These are phyloP conservation scores for Halenospora varia DNA, from an alignment of 495 filamentous ascomycete species.

Conservation along the genomic window DNA sequence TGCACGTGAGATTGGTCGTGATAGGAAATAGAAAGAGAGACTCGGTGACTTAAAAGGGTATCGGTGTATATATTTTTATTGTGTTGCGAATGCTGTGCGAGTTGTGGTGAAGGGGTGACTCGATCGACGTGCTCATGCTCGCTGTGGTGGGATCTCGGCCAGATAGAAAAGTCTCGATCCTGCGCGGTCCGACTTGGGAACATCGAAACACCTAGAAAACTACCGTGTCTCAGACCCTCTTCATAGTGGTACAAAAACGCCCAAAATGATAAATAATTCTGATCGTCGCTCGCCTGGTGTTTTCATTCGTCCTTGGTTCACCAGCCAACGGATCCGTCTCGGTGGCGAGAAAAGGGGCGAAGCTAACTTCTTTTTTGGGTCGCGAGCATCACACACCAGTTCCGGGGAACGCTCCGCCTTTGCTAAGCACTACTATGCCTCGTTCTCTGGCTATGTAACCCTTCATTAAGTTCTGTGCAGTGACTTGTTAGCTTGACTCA, in stretches of 20 bases:
- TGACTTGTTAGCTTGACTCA: slow-evolving; percentile 16
- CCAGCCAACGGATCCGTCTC: background rate
- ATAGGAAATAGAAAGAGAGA: too few relatives aligned
- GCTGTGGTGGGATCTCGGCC: too few relatives aligned
- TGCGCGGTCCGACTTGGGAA: background rate
- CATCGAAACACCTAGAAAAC: background rate
- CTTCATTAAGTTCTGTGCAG: slow-evolving; percentile 82
- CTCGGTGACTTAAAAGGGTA: too few relatives aligned
- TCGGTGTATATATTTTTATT: too few relatives aligned
- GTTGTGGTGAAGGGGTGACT: background rate
- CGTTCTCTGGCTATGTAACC: slow-evolving; percentile 92
- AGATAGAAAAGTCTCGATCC: background rate
- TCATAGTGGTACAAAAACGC: too few relatives aligned
- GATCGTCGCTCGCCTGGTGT: background rate
- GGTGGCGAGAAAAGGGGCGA: background rate
- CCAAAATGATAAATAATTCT: background rate
- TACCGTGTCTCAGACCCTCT: background rate
- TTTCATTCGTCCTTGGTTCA: background rate
- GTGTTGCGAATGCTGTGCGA: background rate
- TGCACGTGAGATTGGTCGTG: too few relatives aligned
- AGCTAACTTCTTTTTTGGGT: background rate
- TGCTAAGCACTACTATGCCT: slow-evolving; percentile 85
- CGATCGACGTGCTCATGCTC: too few relatives aligned
- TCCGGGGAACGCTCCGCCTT: slow-evolving; percentile 89
- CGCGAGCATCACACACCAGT: slow-evolving; percentile 67